Conservation (phyloP, 1,284 basidiomycete genomes). For the Rhodotorula sp. region DNA sequence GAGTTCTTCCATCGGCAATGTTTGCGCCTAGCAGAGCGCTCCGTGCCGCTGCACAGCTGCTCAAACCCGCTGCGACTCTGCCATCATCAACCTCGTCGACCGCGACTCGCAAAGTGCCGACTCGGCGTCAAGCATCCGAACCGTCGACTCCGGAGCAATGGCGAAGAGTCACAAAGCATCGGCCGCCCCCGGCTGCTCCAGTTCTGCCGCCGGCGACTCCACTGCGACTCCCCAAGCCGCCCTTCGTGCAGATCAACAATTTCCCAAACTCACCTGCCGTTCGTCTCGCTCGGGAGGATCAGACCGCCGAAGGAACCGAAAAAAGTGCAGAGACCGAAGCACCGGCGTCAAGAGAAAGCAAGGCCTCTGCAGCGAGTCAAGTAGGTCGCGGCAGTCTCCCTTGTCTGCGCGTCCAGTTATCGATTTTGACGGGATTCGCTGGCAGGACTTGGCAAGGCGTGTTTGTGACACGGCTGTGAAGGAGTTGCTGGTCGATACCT, state of each 20-base stretch:
- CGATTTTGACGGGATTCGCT: no score
- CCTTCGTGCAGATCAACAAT: not conserved
- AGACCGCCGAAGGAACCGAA: no score
- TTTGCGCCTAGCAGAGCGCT: not conserved
- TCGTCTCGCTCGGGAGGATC: not conserved
- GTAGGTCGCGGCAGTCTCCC: no score
- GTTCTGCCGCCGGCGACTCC: not conserved
- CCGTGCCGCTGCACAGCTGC: not conserved
- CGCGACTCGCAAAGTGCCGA: not conserved
- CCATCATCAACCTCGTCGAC: not conserved
- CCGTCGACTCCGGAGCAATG: not conserved
- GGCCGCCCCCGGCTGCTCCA: not conserved
- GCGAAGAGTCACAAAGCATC: not conserved
- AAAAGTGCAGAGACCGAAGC: not conserved
- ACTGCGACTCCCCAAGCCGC: not conserved
- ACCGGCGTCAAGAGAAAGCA: no score
- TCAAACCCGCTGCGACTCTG: not conserved
- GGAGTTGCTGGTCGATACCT: slow-evolving; percentile 15
- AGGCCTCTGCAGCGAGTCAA: no score
- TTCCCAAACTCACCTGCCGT: not conserved
- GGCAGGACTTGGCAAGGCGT: no score
- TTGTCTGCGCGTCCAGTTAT: no score
- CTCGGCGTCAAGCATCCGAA: not conserved
- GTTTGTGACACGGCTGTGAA: not conserved
- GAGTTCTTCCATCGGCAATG: not conserved